Evolutionary conservation across 306 rosid genomes (phyloP).

Genomic region (Casuarina equisetifolia): DNA sequence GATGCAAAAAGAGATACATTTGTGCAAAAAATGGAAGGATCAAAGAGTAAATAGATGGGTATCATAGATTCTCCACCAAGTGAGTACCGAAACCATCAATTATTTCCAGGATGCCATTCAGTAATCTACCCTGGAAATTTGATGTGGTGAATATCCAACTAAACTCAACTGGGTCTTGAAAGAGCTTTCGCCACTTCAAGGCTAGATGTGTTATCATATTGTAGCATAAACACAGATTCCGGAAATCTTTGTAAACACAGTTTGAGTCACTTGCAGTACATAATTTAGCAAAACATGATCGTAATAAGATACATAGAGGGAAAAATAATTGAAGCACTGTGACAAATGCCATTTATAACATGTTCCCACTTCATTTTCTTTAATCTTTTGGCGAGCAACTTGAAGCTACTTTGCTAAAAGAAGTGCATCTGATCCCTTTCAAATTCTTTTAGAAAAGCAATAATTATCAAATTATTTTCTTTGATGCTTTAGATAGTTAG

Average conservation of each 20-base stretch:
- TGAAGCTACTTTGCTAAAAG: no score
- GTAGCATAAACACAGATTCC: background rate
- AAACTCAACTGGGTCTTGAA: background rate
- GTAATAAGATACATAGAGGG: no score
- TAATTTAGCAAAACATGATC: background rate
- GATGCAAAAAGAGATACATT: constrained; percentile 14
- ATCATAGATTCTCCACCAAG: background rate
- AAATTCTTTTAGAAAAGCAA: no score
- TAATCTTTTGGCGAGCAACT: no score
- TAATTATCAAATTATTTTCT: no score
- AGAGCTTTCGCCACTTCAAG: background rate
- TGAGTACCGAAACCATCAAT: background rate
- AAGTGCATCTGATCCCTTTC: no score
- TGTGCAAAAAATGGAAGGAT: background rate
- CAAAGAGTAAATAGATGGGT: background rate
- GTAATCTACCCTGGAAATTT: background rate
- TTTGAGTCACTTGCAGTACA: background rate
- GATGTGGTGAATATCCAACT: background rate
- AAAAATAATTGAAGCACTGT: no score
- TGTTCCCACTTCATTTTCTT: no score
- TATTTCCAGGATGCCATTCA: background rate
- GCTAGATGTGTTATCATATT: background rate
- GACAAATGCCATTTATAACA: no score
- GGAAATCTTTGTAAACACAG: background rate
- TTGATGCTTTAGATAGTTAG: no score